Base-by-base conservation (phyloP, 208 protist species). In the Zelonia costaricensis region DNA sequence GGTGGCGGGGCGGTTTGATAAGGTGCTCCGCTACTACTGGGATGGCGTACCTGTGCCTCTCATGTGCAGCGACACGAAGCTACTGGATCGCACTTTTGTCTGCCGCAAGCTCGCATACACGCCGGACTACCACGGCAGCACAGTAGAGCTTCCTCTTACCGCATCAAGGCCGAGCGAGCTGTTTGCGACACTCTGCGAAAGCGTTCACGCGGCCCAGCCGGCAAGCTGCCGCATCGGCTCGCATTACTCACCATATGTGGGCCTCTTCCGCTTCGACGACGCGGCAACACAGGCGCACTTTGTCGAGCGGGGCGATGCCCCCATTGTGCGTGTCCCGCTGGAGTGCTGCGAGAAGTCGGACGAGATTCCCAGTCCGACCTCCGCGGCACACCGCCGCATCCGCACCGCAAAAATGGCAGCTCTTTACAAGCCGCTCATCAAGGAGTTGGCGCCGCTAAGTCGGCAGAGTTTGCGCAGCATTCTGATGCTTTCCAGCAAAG, bases 191-290 rank as follows among this genome's bases (percentile, higher is more conserved):
- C 47, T 92, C 38, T 75, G 72, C 53, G 62, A 49, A 31, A 69
- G 39, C 20, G 45, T 77, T 18, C 25, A 55, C 54, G 18, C 51
- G 39, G 55, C 56, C 4, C 58, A 65, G 25, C 84, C 83, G 1
- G 68, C 69, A 27, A 93, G 80, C 61, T 79, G 77, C 18, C 71
- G 91, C 35, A 94, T 96, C 43, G 91, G 86, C 10, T 80, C 78
- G n/a, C 87, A 96, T 69, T 93, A 91, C 74, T 96, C 91, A 2
- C 84, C 80, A 15, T 77, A 82, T 49, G 86, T 93, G 4, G 91
- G 87, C 6, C 58, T 76, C 18, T 96, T 94, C 80, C 40, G 64
- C 10, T 86, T 84, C 51, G 42, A 38, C 1, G 57, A 64, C 33
- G 51, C 39, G 7, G 13, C 33, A 31, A 9, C 36, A 31, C 52